phyloP scores from a whole-genome alignment of 306 rosid genomes.

The Pyrus bretschneideri region DNA sequence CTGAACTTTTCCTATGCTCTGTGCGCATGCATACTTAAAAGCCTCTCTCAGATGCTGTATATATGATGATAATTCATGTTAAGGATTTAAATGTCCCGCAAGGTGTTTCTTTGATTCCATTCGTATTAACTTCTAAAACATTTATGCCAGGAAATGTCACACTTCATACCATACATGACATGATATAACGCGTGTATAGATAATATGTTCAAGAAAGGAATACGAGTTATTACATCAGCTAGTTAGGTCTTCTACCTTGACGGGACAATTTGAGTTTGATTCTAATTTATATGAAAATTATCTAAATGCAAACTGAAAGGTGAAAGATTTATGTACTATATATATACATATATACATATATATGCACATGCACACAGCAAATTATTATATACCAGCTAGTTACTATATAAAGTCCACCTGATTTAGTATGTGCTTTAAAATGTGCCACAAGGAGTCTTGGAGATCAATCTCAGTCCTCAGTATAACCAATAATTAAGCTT shows the following conservation, averaged over 20 bases:
- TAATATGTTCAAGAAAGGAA: not conserved
- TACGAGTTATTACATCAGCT: not conserved
- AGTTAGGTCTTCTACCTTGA: not conserved
- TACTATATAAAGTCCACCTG: not conserved
- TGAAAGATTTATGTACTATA: not conserved
- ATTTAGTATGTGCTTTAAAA: not conserved
- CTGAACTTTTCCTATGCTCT: conserved; percentile 13
- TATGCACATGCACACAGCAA: not conserved
- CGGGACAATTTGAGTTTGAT: not conserved
- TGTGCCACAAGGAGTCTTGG: not conserved
- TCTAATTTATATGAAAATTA: not conserved
- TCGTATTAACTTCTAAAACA: not conserved
- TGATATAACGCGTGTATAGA: not conserved
- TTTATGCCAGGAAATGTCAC: not conserved
- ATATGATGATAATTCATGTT: not conserved
- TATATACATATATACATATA: not conserved
- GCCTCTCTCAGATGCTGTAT: not conserved
- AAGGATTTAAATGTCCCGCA: not conserved
- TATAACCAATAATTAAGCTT: not conserved
- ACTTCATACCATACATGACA: not conserved
- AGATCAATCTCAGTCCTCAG: not conserved
- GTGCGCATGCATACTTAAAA: not conserved
- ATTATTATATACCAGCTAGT: not conserved
- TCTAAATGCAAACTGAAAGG: not conserved
- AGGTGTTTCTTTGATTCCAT: not conserved